Conservation (phyloP, 2,329 filamentous ascomycete genomes). For the Cladosporium sp. region DNA sequence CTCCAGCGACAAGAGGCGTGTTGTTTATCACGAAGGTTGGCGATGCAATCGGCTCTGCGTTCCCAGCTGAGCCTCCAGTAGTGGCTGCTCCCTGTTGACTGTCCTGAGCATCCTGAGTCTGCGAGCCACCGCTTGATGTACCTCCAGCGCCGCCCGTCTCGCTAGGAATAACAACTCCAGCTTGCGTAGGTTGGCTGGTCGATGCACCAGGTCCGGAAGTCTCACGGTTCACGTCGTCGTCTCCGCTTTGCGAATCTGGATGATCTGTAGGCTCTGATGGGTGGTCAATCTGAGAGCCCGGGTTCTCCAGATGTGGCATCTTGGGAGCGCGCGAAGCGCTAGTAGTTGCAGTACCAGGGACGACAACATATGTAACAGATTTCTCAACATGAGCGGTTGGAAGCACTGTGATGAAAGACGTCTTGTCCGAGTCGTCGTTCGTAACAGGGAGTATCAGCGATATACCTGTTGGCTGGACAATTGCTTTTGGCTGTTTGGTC, state of each 20-base stretch:
- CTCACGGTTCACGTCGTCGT: neutral
- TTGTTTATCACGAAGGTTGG: neutral
- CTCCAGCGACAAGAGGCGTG: conserved; percentile 12
- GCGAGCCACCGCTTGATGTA: neutral
- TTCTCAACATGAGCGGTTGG: conserved; percentile 6
- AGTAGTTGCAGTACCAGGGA: neutral
- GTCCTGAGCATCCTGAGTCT: neutral
- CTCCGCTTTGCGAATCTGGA: neutral
- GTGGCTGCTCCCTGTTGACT: neutral
- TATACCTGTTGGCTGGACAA: conserved; percentile 1
- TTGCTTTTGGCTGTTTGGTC: neutral
- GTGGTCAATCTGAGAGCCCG: neutral
- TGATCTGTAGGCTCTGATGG: neutral
- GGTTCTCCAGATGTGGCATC: neutral
- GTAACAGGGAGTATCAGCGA: conserved; percentile 7
- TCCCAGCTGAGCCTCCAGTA: neutral
- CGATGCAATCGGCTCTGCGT: neutral
- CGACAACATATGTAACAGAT: neutral
- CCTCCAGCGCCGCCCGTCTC: neutral
- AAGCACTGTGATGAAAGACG: neutral
- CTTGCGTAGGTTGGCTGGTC: neutral
- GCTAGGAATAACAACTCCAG: neutral
- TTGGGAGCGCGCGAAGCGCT: neutral
- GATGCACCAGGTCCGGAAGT: neutral
- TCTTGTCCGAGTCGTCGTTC: neutral